Percentiles rank a stretch among this genome's conserved stretches.
phyloP scores from a whole-genome alignment of 768 basidiomycete species.

The Pleurotus djamor region DNA sequence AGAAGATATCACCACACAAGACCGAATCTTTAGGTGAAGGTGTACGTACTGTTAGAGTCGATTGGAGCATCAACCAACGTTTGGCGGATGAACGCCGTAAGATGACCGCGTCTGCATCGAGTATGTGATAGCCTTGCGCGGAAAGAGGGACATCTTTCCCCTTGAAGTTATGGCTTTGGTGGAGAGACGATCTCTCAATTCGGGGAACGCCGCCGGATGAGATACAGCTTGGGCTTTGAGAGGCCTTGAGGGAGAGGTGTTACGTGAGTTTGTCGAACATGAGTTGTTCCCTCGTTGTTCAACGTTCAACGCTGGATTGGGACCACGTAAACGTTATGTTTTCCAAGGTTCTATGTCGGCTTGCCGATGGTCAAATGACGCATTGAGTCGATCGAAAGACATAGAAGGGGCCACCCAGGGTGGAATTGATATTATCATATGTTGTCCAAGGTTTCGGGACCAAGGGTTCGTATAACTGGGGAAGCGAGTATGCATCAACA shows the following conservation, averaged over 20 bases:
- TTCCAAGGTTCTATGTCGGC: not conserved
- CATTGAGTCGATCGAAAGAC: not conserved
- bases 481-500: not conserved
- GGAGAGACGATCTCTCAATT: not conserved
- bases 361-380: not conserved
- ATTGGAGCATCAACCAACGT: not conserved
- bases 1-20: not conserved
- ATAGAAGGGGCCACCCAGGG: not conserved
- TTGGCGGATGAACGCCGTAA: not conserved
- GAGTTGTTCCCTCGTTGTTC: not conserved
- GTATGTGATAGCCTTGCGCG: not conserved
- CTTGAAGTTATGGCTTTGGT: not conserved
- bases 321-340: not conserved
- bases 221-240: not conserved
- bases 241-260: not conserved
- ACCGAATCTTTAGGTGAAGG: not conserved
- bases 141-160: not conserved
- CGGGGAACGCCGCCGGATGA: not conserved
- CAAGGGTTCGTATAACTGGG: not conserved
- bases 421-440: not conserved
- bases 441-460: not conserved
- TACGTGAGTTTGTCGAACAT: not conserved
- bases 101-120: not conserved
- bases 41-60: not conserved
- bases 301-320: not conserved